phyloP scores from a whole-genome alignment of 1,284 basidiomycete genomes.

The Ceratobasidium papillatum region DNA sequence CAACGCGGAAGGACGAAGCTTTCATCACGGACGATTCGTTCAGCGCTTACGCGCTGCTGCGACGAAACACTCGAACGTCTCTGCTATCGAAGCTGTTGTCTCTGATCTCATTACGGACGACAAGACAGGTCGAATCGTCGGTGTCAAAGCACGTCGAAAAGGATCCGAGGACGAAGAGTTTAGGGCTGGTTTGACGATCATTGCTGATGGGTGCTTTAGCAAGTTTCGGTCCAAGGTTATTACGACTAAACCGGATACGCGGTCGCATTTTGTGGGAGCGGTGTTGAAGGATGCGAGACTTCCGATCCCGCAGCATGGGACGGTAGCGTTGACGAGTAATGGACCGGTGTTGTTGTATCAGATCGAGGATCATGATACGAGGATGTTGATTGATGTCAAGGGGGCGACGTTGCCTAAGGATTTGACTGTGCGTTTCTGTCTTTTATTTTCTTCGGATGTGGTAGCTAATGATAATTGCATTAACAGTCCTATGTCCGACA shows the following conservation, averaged over 20 bases:
- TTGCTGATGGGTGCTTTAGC: slow-evolving; percentile 96
- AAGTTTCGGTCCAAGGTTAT: slow-evolving; percentile 74
- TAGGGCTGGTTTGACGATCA: slow-evolving; percentile 81
- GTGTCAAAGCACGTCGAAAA: slow-evolving; percentile 65
- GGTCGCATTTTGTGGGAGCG: slow-evolving; percentile 84
- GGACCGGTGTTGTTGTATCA: slow-evolving; percentile 92
- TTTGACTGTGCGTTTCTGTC: slow-evolving; percentile 66
- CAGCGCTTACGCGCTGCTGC: slow-evolving; percentile 79
- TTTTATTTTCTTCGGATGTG: background rate
- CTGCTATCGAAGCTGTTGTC: slow-evolving; percentile 84
- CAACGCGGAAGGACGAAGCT: slow-evolving; percentile 76
- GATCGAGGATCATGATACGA: slow-evolving; percentile 80
- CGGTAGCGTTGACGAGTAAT: slow-evolving; percentile 77
- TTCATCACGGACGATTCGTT: slow-evolving; percentile 96
- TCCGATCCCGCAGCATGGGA: slow-evolving; percentile 87
- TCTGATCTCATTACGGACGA: slow-evolving; percentile 72
- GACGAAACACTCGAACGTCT: slow-evolving; percentile 65
- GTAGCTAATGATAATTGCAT: slow-evolving; percentile 3
- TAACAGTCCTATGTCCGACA: slow-evolving; percentile 71
- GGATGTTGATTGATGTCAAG: slow-evolving; percentile 94
- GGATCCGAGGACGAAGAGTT: slow-evolving; percentile 52
- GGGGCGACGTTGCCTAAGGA: slow-evolving; percentile 81
- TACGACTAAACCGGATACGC: slow-evolving; percentile 60
- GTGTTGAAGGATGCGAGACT: slow-evolving; percentile 78
- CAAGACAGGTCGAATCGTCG: slow-evolving; percentile 64